These are phyloP conservation scores for Phaffia tasmanica DNA, from an alignment of 768 basidiomycete species.

Conservation along the genomic window DNA sequence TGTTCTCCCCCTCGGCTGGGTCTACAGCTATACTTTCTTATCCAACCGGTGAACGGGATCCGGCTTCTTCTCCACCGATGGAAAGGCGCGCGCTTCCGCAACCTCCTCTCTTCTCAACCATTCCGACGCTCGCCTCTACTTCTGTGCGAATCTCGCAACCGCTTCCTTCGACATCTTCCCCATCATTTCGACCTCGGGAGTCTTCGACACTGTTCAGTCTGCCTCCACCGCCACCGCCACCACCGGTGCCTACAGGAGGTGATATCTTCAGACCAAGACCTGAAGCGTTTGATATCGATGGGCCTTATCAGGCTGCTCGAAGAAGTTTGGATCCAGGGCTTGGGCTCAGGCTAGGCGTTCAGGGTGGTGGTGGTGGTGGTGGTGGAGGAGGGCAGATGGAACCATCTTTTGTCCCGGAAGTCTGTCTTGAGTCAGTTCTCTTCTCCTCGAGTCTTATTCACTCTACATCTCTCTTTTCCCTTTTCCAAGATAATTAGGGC, in stretches of 20 bases:
- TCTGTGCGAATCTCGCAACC: background rate
- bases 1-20: slow-evolving; percentile 12
- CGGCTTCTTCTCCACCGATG: too few relatives aligned
- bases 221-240: background rate
- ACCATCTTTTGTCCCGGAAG: slow-evolving; percentile 7
- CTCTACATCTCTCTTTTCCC: too few relatives aligned
- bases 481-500: too few relatives aligned
- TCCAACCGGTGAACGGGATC: too few relatives aligned
- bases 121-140: background rate
- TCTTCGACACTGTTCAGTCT: background rate
- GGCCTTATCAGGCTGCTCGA: slow-evolving; percentile 5
- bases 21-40: background rate
- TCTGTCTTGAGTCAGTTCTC: slow-evolving; percentile 19
- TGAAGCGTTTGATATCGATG: slow-evolving; percentile 4
- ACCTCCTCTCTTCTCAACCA: slow-evolving; percentile 1
- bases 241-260: background rate
- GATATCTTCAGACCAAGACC: background rate
- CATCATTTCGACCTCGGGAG: background rate
- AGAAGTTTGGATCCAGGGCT: slow-evolving; percentile 4
- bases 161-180: background rate
- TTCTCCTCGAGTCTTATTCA: too few relatives aligned
- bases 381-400: slow-evolving; percentile 10
- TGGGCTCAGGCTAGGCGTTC: background rate
- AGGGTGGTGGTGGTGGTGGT: slow-evolving; percentile 6
- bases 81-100: slow-evolving; percentile 15